These are phyloP conservation scores for Heracleum sosnowskyi DNA, from an alignment of 129 eudicot genomes.

Conservation along the genomic window DNA sequence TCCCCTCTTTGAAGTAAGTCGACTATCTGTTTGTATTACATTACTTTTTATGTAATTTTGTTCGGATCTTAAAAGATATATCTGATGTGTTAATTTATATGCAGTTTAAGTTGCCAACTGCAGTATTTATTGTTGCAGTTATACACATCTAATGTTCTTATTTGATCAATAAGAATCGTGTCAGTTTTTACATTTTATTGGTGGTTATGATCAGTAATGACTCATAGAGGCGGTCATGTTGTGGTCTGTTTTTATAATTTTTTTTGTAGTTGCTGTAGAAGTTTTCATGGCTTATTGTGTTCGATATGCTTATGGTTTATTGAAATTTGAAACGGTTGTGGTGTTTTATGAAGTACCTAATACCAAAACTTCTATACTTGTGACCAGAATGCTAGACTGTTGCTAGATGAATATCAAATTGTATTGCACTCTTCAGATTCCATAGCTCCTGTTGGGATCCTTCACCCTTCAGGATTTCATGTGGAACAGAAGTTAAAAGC, in stretches of 20 bases:
- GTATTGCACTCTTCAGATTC: constrained; percentile 75
- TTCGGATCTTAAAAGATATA: background rate
- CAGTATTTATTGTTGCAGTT: background rate
- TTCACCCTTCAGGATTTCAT: constrained; percentile 85
- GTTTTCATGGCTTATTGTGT: background rate
- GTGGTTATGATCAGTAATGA: background rate
- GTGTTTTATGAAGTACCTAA: constrained; percentile 11
- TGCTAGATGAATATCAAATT: constrained; percentile 78
- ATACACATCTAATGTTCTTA: background rate
- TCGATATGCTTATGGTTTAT: background rate
- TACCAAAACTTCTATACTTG: constrained; percentile 20
- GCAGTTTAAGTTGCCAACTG: background rate
- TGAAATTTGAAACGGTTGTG: background rate
- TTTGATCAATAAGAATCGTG: background rate
- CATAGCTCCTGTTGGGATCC: constrained; percentile 94
- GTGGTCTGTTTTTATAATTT: background rate
- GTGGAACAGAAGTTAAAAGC: constrained; percentile 45
- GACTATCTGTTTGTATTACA: background rate
- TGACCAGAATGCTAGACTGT: constrained; percentile 80
- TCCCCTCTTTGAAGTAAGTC: constrained; percentile 77
- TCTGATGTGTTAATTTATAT: constrained; percentile 7
- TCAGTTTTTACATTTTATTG: background rate
- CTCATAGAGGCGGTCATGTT: background rate
- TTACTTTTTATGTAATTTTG: background rate
- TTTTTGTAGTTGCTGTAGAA: background rate